Base-by-base conservation (phyloP, 2,329 filamentous ascomycete species). In the Furcasterigmium furcatum region DNA sequence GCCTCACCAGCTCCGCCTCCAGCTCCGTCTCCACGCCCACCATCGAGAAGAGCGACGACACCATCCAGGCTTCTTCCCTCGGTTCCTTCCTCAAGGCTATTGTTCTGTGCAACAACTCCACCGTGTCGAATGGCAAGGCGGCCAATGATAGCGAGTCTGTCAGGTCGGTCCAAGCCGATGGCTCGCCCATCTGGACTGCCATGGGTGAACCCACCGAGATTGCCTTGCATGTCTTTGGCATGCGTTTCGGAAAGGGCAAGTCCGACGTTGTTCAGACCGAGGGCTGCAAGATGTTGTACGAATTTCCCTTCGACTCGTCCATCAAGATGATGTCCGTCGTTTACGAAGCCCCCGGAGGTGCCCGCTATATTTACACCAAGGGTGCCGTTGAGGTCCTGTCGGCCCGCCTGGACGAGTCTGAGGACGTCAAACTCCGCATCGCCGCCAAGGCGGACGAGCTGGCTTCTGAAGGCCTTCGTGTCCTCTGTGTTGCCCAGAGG, bases 321-420 rank as follows among this genome's bases (percentile, higher is more conserved):
- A 79, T 85, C 63, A 89, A 89, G 68, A 77, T 84, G 47, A 89
- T 89, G 85, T 85, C 82, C 30, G 84, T 88, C 41, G 76, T 88
- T 22, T 87, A 85, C 36, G 61, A 62, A 8, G 61, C 55, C 36
- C 60, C 59, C 2, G 57, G 60, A 10, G 58, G 61, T 10, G 41
- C 48, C 10, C 58, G 59, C 39, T 63, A 68, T 12, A 71, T 80
- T 16, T 81, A 78, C 51, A 75, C 76, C 57, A 83, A 82, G 56
- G 79, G 79, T 34, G 79, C 79, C 1, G 67, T 79, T 16, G 79
- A 83, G 58, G 69, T 74, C n/a, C 65, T 82, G 38, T 56, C 82
- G 21, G 76, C 77, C 3, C 67, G 77, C 9, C 63, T 80, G 21
- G 61, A 73, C 12, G 69, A 74, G 41, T 60, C 72, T 1, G 71